Percentiles rank a stretch among this genome's conserved stretches.
These are phyloP conservation scores for Juncus effusus DNA, from an alignment of 176 grass and related monocot genomes.

Conservation along the genomic window DNA sequence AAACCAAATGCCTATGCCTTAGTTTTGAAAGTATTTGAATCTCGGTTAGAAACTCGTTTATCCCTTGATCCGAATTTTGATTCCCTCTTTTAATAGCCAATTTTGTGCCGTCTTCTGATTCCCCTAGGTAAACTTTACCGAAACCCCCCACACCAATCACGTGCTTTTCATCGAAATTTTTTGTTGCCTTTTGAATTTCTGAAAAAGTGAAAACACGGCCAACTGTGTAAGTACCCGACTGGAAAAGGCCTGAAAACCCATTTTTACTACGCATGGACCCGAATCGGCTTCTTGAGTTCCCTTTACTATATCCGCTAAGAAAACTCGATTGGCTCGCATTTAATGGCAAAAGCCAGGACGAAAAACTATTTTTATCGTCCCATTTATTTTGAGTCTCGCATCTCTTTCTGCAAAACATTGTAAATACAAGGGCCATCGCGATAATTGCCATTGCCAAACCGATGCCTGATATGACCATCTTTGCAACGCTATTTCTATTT, in stretches of 20 bases:
- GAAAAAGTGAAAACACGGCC: slow-evolving; percentile 69
- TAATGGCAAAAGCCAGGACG: slow-evolving; percentile 77
- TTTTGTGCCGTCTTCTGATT: slow-evolving; percentile 63
- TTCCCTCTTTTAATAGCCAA: slow-evolving; percentile 93
- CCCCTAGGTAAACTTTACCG: slow-evolving; percentile 89
- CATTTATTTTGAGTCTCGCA: slow-evolving; percentile 36
- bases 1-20: slow-evolving; percentile 81
- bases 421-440: slow-evolving; percentile 39
- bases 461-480: slow-evolving; percentile 38
- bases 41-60: slow-evolving; percentile 93
- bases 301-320: slow-evolving; percentile 56
- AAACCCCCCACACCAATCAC: slow-evolving; percentile 84
- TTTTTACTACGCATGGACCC: slow-evolving; percentile 68
- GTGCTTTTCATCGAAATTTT: slow-evolving; percentile 87
- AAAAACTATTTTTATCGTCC: slow-evolving; percentile 76
- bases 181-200: slow-evolving; percentile 85
- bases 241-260: slow-evolving; percentile 66
- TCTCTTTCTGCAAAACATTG: slow-evolving; percentile 46
- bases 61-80: slow-evolving; percentile 83
- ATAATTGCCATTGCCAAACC: slow-evolving; percentile 49
- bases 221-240: slow-evolving; percentile 66
- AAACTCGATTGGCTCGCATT: slow-evolving; percentile 70
- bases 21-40: slow-evolving; percentile 91
- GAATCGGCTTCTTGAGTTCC: slow-evolving; percentile 60
- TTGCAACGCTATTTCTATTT: slow-evolving; percentile 38